A percentile compares a stretch with the other conserved stretches of the same genome.
Conservation (phyloP, 208 protist species). For the Crithidia brevicula region DNA sequence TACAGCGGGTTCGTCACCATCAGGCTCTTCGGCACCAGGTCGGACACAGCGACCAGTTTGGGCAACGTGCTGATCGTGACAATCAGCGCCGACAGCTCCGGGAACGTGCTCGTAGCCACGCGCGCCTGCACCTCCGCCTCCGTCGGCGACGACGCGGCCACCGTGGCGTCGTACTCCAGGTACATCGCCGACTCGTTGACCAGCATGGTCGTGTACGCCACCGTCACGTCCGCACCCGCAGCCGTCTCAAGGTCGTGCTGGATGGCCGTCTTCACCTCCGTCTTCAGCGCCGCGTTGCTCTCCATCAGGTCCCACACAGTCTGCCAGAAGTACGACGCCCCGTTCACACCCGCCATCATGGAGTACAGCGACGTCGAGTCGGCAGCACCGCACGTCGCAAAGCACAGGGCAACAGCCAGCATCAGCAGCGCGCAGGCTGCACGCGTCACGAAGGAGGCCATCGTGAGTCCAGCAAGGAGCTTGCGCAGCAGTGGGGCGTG, state of each 20-base stretch:
- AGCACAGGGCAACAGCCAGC: constrained; percentile 5
- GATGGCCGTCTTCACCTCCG: background rate
- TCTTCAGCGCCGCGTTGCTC: background rate
- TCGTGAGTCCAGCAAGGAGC: background rate
- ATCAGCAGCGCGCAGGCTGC: background rate
- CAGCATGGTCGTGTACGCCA: background rate
- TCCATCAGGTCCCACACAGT: background rate
- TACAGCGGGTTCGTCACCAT: constrained; percentile 8
- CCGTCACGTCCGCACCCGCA: constrained; percentile 1
- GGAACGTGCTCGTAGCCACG: background rate
- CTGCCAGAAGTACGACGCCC: constrained; percentile 14
- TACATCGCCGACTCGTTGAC: constrained; percentile 15
- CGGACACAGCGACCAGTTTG: background rate
- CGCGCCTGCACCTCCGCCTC: constrained; percentile 11
- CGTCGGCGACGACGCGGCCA: background rate
- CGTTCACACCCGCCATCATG: constrained; percentile 8
- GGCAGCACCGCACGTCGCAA: background rate
- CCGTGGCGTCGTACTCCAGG: background rate
- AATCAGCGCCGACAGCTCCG: background rate
- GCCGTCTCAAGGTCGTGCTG: background rate
- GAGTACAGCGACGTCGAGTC: background rate
- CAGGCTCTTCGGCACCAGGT: background rate
- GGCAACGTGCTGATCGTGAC: too few relatives aligned
- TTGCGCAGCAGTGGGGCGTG: too few relatives aligned
- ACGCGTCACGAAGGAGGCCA: background rate